Conservation (phyloP, 1,139 yeast species). For the Magnusiomyces sp. region DNA sequence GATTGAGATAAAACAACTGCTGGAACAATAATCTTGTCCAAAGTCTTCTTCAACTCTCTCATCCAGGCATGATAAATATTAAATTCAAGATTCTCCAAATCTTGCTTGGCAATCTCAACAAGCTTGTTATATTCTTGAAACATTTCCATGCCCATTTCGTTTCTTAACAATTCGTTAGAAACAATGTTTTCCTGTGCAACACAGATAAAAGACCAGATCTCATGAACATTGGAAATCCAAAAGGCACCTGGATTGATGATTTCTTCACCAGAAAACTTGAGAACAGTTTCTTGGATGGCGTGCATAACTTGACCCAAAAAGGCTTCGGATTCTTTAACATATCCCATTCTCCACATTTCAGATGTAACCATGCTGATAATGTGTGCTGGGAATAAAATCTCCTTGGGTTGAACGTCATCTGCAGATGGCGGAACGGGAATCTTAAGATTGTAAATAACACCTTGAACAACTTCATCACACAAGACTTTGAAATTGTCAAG, state of each 20-base stretch:
- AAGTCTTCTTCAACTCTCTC: slow-evolving; percentile 86
- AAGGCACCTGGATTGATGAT: slow-evolving; percentile 90
- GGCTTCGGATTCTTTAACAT: slow-evolving; percentile 85
- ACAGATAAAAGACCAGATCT: slow-evolving; percentile 85
- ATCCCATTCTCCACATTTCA: slow-evolving; percentile 98
- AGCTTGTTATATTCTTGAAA: slow-evolving; percentile 83
- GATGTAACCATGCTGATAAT: slow-evolving; percentile 83
- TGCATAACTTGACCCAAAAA: slow-evolving; percentile 86
- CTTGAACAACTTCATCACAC: slow-evolving; percentile 81
- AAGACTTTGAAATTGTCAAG: slow-evolving; percentile 73
- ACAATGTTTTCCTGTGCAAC: slow-evolving; percentile 87
- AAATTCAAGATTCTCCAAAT: slow-evolving; percentile 85
- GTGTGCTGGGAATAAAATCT: slow-evolving; percentile 93
- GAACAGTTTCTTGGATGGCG: slow-evolving; percentile 60
- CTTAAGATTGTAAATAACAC: slow-evolving; percentile 78
- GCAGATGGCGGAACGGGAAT: slow-evolving; percentile 79
- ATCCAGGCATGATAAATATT: slow-evolving; percentile 96
- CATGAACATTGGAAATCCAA: slow-evolving; percentile 97
- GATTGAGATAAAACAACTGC: slow-evolving; percentile 94
- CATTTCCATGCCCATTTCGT: slow-evolving; percentile 85
- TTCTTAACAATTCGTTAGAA: slow-evolving; percentile 69
- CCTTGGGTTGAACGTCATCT: slow-evolving; percentile 76
- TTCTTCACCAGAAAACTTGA: slow-evolving; percentile 60
- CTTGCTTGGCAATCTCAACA: slow-evolving; percentile 88
- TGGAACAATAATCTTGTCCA: slow-evolving; percentile 86